Percentiles rank a stretch among this genome's conserved stretches.
These are phyloP conservation scores for Beauveria bassiana DNA, from an alignment of 2,329 filamentous ascomycete species.

Conservation along the genomic window DNA sequence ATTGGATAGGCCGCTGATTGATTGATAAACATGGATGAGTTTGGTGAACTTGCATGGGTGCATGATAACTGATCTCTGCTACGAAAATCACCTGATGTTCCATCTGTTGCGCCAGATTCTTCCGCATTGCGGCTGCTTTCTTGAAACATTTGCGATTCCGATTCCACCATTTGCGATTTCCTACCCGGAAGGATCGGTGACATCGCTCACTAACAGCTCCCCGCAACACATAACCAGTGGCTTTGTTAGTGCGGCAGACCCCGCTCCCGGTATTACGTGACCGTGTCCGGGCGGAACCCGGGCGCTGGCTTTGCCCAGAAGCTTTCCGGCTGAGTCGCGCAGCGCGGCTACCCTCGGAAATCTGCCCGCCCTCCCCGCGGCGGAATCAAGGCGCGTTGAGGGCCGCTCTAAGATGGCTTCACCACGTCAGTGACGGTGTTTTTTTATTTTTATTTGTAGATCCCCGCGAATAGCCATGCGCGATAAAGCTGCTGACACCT, in stretches of 20 bases:
- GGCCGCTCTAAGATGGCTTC: background rate
- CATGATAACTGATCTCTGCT: background rate
- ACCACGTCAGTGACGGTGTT: background rate
- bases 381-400: constrained; percentile 5
- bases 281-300: background rate
- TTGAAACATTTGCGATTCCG: background rate
- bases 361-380: constrained; percentile 3
- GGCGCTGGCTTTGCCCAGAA: background rate
- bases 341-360: constrained; percentile 10
- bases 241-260: too few relatives aligned
- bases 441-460: background rate
- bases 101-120: background rate
- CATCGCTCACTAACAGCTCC: background rate
- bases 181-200: background rate
- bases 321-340: background rate
- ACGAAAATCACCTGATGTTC: background rate
- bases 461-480: background rate
- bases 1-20: background rate
- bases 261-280: too few relatives aligned
- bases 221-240: background rate
- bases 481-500: background rate
- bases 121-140: background rate
- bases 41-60: background rate
- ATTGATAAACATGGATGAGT: background rate
- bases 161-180: background rate